Percentiles rank a stretch among this genome's conserved stretches.
These are phyloP conservation scores for Elaeis oleifera DNA, from an alignment of 202 grass and related monocot species.

Conservation along the genomic window DNA sequence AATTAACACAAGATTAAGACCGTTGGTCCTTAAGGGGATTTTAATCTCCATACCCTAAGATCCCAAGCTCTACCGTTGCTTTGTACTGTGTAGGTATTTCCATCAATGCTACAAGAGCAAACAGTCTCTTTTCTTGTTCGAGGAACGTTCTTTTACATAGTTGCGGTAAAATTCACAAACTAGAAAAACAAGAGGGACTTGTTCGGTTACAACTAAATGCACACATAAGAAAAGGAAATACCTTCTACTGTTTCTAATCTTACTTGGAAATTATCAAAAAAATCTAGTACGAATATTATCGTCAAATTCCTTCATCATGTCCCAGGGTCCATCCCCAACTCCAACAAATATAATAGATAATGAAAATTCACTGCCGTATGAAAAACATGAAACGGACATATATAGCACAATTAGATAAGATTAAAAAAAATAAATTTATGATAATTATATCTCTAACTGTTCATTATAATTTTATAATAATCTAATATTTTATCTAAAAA, in stretches of 20 bases:
- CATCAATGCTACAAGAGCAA: conserved; percentile 89
- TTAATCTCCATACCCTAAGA: conserved; percentile 67
- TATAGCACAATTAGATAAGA: too few species aligned
- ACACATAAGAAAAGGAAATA: neutral
- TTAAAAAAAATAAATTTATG: neutral
- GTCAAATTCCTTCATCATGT: conserved; percentile 96
- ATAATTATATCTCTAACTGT: neutral
- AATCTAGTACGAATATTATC: conserved; percentile 94
- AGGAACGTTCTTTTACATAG: conserved; percentile 70
- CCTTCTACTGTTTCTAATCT: neutral
- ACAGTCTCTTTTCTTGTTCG: conserved; percentile 69
- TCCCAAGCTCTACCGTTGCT: conserved; percentile 74
- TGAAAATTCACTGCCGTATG: conserved; percentile 54
- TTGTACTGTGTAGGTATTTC: conserved; percentile 95
- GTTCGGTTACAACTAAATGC: neutral
- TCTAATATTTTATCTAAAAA: too few species aligned
- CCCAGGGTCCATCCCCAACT: conserved; percentile 96
- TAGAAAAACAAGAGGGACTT: conserved; percentile 14
- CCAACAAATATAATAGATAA: conserved; percentile 95
- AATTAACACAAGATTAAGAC: conserved; percentile 10
- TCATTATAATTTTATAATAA: neutral
- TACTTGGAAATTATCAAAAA: conserved; percentile 96
- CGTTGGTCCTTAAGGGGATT: neutral
- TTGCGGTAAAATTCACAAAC: conserved; percentile 94
- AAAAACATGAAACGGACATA: neutral